Conservation (phyloP, 1,139 yeast genomes). For the Yamadazyma sp. region DNA sequence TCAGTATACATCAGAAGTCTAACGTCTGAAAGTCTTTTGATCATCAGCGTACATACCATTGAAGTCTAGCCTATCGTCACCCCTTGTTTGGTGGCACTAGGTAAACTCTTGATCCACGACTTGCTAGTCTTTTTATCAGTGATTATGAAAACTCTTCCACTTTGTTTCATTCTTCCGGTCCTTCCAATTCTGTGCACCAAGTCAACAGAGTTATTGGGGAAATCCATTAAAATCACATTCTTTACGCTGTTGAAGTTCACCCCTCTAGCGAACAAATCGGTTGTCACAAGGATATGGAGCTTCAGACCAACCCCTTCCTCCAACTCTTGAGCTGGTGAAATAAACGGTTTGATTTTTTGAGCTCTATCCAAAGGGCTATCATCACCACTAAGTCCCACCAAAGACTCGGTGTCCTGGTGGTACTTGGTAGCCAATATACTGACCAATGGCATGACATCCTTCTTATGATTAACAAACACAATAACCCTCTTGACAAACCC, state of each 20-base stretch:
- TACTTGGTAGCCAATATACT: slow-evolving; percentile 51
- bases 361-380: slow-evolving; percentile 60
- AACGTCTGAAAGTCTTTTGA: slow-evolving; percentile 14
- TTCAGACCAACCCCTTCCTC: slow-evolving; percentile 22
- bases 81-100: slow-evolving; percentile 63
- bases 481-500: slow-evolving; percentile 79
- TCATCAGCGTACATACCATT: slow-evolving; percentile 18
- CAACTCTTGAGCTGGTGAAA: slow-evolving; percentile 47
- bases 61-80: slow-evolving; percentile 29
- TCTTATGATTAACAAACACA: slow-evolving; percentile 79
- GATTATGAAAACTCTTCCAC: slow-evolving; percentile 83
- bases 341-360: slow-evolving; percentile 57
- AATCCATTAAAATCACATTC: slow-evolving; percentile 80
- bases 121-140: slow-evolving; percentile 63
- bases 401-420: slow-evolving; percentile 50
- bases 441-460: slow-evolving; percentile 59
- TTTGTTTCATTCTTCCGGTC: slow-evolving; percentile 88
- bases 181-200: slow-evolving; percentile 90
- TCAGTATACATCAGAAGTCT: slow-evolving; percentile 15
- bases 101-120: slow-evolving; percentile 83
- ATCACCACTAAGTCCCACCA: slow-evolving; percentile 64
- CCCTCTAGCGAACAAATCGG: slow-evolving; percentile 90
- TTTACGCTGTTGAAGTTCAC: slow-evolving; percentile 80
- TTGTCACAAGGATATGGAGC: slow-evolving; percentile 73
- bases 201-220: slow-evolving; percentile 83